phyloP scores from a whole-genome alignment of 2,329 filamentous ascomycete genomes.

The Claviceps sp. region DNA sequence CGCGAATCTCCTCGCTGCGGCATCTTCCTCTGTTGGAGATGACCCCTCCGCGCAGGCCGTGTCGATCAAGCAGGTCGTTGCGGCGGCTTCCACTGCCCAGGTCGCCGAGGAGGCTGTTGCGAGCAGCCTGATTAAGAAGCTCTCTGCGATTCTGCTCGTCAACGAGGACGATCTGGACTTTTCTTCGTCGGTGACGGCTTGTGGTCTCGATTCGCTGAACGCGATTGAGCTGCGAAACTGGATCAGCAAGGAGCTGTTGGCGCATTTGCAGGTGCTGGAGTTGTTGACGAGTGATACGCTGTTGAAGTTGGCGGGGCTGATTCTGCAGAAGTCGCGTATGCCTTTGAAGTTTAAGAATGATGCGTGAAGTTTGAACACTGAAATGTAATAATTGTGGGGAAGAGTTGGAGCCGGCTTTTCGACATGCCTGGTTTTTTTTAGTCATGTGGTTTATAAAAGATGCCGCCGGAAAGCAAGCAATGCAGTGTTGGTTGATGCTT shows the following conservation, averaged over 20 bases:
- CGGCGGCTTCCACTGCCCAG: background rate
- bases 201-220: slow-evolving; percentile 32
- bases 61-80: slow-evolving; percentile 7
- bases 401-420: background rate
- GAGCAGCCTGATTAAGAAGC: slow-evolving; percentile 14
- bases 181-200: slow-evolving; percentile 11
- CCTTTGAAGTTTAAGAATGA: slow-evolving; percentile 7
- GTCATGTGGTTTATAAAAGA: too few relatives aligned
- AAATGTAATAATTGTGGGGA: background rate
- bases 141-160: slow-evolving; percentile 21
- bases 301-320: slow-evolving; percentile 11
- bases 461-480: too few relatives aligned
- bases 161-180: slow-evolving; percentile 8
- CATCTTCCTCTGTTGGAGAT: background rate
- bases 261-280: slow-evolving; percentile 38
- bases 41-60: slow-evolving; percentile 8
- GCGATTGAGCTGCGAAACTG: slow-evolving; percentile 38
- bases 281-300: slow-evolving; percentile 35
- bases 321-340: slow-evolving; percentile 14
- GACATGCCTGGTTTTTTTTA: too few relatives aligned
- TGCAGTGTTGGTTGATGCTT: too few relatives aligned
- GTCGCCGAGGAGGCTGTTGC: slow-evolving; percentile 12
- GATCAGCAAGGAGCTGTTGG: slow-evolving; percentile 29
- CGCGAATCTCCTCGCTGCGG: background rate
- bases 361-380: too few relatives aligned